A percentile compares a stretch with the other conserved stretches of the same genome.
phyloP scores from a whole-genome alignment of 768 basidiomycete genomes.

The Lactifluus piperatus region DNA sequence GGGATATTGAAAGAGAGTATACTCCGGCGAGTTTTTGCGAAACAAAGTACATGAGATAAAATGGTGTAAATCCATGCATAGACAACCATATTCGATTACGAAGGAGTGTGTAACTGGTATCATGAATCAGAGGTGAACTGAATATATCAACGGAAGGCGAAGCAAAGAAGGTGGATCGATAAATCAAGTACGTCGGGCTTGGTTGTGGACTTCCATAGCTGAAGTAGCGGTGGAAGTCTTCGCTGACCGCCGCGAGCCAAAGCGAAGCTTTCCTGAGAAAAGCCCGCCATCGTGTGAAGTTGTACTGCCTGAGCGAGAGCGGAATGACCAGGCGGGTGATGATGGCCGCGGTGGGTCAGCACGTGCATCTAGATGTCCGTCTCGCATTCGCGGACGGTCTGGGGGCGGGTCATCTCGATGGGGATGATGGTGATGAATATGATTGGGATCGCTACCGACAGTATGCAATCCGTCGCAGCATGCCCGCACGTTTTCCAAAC shows the following conservation, averaged over 20 bases:
- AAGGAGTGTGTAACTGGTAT: conserved; percentile 19
- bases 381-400: conserved; percentile 32
- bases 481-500: conserved; percentile 89
- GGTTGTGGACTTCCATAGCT: conserved; percentile 13
- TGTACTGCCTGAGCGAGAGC: conserved; percentile 68
- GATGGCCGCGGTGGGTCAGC: conserved; percentile 48
- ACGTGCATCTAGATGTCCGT: conserved; percentile 46
- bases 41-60: conserved; percentile 14
- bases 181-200: not conserved
- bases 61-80: conserved; percentile 11
- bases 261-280: conserved; percentile 66
- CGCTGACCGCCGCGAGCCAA: conserved; percentile 60
- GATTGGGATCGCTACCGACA: conserved; percentile 55
- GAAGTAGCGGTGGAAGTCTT: conserved; percentile 25
- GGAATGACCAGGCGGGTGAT: conserved; percentile 82
- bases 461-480: conserved; percentile 87
- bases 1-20: conserved; percentile 8
- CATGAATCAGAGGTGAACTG: not conserved
- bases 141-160: not conserved
- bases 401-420: conserved; percentile 23
- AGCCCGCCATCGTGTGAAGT: conserved; percentile 61
- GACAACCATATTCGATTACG: conserved; percentile 18
- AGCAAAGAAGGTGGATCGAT: not conserved
- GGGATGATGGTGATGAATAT: conserved; percentile 43
- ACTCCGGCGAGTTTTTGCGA: conserved; percentile 5